A percentile compares a stretch with the other conserved stretches of the same genome.
Conservation (phyloP, 345 rosid species). For the Chamaenerion angustifolium region DNA sequence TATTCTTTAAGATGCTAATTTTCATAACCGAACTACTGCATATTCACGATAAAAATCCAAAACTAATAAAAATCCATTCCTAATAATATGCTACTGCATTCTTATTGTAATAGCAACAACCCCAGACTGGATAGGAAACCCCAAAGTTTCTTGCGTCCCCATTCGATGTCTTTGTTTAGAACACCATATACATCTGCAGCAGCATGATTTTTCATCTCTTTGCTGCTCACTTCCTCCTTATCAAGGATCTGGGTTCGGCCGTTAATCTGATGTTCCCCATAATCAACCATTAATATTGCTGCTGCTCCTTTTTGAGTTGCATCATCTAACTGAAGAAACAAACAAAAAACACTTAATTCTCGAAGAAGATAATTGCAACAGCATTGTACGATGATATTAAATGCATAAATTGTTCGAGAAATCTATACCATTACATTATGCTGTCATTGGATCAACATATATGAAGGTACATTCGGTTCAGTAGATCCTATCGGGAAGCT, state of each 20-base stretch:
- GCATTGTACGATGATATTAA: too few relatives aligned
- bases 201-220: background rate
- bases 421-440: too few relatives aligned
- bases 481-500: too few relatives aligned
- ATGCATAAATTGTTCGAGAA: too few relatives aligned
- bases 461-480: too few relatives aligned
- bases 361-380: background rate
- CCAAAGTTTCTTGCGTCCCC: conserved; percentile 51
- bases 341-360: background rate
- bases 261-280: conserved; percentile 11
- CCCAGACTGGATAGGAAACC: conserved; percentile 39
- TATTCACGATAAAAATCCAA: too few relatives aligned
- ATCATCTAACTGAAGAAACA: background rate
- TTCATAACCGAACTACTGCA: too few relatives aligned
- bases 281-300: background rate
- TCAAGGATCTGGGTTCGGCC: background rate
- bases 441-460: too few relatives aligned
- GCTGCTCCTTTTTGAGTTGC: conserved; percentile 7
- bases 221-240: background rate
- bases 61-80: background rate
- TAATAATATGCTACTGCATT: background rate
- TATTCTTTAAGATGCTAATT: too few relatives aligned
- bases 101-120: background rate
- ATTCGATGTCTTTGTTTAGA: conserved; percentile 35
- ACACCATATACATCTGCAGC: conserved; percentile 2